Evolutionary conservation across 2,329 filamentous ascomycete genomes (phyloP), one percentile per base, ranked within the genome.

Genomic region (Fusarium sp.): DNA sequence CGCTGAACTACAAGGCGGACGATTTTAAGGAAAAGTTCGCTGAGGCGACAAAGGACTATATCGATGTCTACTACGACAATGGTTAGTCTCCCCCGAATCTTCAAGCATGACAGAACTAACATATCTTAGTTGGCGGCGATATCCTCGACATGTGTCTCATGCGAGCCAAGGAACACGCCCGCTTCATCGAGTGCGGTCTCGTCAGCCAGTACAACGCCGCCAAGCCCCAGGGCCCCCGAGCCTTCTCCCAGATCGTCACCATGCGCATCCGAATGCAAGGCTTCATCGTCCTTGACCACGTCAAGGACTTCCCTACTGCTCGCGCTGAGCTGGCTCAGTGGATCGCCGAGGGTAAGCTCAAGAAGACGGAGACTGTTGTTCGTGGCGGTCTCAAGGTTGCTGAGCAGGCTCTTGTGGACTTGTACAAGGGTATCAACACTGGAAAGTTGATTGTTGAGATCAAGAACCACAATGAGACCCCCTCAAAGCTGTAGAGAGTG

Each of bases 61-160:
- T 91, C 63, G 90, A 93, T 81, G 90, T 94, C 20, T 94, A 90
- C 82, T 94, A 90, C 80, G 92, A 94, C 81, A 94, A 94, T 83
- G 81, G 82, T 82, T 48, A 68, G 80, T 64, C 13, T 8, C 6
- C 6, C 41, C 22, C 5, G 2, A 5, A 22, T 7, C 8, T 9
- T 45, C 17, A 7, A 20, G 0, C 17, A 6, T 6, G 13, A 2
- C 5, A 22, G 20, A 32, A 24, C 76, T 75, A 41, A 78, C 59
- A 18, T 5, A 2, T 50, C 6, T 15, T 20, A 80, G 90, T 93
- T 24, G 92, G 91, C 18, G 92, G 92, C 6, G 91, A 93, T 70
- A 91, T 93, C 57, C 85, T 94, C 45, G 91, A 94, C 77, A 81
- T 90, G 72, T 91, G 90, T 52, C 85, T 95, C 45, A 83, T 82